A percentile compares a stretch with the other conserved stretches of the same genome.
Conservation (phyloP, 768 basidiomycete genomes). For the Auricularia cornea region DNA sequence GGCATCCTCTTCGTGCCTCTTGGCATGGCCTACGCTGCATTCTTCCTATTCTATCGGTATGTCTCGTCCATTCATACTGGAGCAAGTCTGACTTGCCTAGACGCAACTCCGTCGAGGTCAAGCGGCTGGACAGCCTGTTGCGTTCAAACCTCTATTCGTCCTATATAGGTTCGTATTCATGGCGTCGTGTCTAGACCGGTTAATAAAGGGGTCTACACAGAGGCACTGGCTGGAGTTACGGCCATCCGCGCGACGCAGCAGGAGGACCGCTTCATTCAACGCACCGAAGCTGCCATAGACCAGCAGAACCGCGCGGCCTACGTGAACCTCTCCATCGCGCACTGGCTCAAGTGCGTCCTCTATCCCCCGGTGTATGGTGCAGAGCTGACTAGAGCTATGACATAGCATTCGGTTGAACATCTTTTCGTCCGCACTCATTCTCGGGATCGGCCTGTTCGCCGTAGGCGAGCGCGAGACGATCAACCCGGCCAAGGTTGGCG, state of each 20-base stretch:
- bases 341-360: constrained; percentile 16
- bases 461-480: constrained; percentile 48
- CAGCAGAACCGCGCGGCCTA: constrained; percentile 55
- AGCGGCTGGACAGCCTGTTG: constrained; percentile 54
- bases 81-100: constrained; percentile 8
- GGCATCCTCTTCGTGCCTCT: constrained; percentile 56
- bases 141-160: constrained; percentile 51
- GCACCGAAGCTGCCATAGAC: constrained; percentile 47
- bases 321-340: constrained; percentile 56
- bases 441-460: constrained; percentile 65
- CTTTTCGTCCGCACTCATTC: constrained; percentile 54
- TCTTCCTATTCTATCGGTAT: constrained; percentile 45
- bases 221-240: constrained; percentile 54
- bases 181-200: neutral
- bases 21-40: constrained; percentile 42
- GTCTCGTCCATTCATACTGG: too few species aligned
- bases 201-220: constrained; percentile 21
- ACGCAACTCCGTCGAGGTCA: constrained; percentile 53
- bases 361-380: too few species aligned
- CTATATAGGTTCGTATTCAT: constrained; percentile 42
- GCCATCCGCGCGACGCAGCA: constrained; percentile 54
- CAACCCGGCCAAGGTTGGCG: constrained; percentile 53
- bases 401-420: constrained; percentile 54
- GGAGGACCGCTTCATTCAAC: constrained; percentile 39
- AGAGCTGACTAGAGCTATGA: too few species aligned